Base-by-base conservation (phyloP, 805 yeast genomes). In the Cyberlindnera suaveolens region DNA sequence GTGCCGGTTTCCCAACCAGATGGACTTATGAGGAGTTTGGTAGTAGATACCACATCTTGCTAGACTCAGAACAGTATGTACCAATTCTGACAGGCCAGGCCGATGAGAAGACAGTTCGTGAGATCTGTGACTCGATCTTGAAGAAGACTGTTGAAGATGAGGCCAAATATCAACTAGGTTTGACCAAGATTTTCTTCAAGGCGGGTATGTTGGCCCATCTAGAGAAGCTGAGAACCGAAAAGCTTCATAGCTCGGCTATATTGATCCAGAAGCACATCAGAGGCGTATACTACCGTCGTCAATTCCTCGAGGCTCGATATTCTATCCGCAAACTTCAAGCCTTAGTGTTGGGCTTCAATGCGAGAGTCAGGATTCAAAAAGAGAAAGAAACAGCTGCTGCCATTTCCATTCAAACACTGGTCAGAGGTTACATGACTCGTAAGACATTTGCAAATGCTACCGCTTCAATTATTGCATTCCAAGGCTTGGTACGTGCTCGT, bases 1-100 rank as follows among this genome's bases (percentile, higher is more conserved):
- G 97, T 68, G 97, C 96, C 40, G 99, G 99, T 34, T 91, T 90
- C 75, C 99, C 99, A 15, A 84, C 96, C 0, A 75, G 97, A 61
- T 88, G 96, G 89, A 79, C 96, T 3, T 93, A 88, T 60, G 89
- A 82, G 41, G 98, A 93, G 60, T 91, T 91, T 70, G 95, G 89
- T 16, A 77, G 81, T 49, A 78, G 96, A 58, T 91, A 89, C 62
- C 91, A 88, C 58, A 80, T 90, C 58, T 72, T 91, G 46, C 79
- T 89, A 34, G 77, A 80, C 34, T 83, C 96, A 0, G 67, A 70
- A 32, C 75, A 77, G 47, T 85, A 95, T 80, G 73, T 78, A 31
- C 67, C 70, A 40, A 78, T 82, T 14, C 70, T 80, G 62, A 70
- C 74, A 36, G 70, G 71, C 4, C 57, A 71, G 31, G 72, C 79